Percentiles rank a stretch among this genome's conserved stretches.
phyloP scores from a whole-genome alignment of 441 rosid genomes.

The Erodium chrysanthum region DNA sequence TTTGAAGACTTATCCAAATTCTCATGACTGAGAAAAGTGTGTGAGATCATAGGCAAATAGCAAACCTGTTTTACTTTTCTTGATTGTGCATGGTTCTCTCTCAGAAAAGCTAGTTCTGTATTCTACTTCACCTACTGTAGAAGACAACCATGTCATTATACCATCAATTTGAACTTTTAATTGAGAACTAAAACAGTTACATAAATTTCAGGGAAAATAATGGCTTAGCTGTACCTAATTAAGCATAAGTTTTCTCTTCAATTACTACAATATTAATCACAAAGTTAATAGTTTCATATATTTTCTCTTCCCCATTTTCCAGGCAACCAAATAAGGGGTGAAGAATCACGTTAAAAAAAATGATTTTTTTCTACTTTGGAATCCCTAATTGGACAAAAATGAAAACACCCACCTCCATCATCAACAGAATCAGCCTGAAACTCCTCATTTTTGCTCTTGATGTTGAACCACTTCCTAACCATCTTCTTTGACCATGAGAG shows the following conservation, averaged over 20 bases:
- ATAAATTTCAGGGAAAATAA: conserved; percentile 5
- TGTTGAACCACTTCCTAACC: conserved; percentile 34
- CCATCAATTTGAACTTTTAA: conserved; percentile 31
- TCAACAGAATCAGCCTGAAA: conserved; percentile 61
- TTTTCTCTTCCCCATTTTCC: background rate
- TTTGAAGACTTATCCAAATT: background rate
- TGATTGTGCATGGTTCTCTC: conserved; percentile 65
- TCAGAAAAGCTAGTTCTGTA: conserved; percentile 77
- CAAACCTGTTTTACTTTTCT: conserved; percentile 78
- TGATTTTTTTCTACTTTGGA: background rate
- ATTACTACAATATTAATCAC: background rate
- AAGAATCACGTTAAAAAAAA: background rate
- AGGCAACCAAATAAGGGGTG: background rate
- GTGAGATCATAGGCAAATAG: conserved; percentile 10
- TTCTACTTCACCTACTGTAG: conserved; percentile 59
- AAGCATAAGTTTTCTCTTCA: background rate
- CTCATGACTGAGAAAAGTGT: background rate
- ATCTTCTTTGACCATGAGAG: conserved; percentile 89
- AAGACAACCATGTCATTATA: conserved; percentile 22
- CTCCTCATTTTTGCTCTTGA: conserved; percentile 75
- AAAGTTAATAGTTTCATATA: background rate
- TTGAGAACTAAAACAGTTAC: conserved; percentile 20
- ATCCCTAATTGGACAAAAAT: background rate
- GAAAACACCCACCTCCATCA: conserved; percentile 37
- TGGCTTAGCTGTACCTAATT: background rate